Base-by-base conservation (phyloP, 2,329 filamentous ascomycete species). In the Mycosphaerella arachidis region DNA sequence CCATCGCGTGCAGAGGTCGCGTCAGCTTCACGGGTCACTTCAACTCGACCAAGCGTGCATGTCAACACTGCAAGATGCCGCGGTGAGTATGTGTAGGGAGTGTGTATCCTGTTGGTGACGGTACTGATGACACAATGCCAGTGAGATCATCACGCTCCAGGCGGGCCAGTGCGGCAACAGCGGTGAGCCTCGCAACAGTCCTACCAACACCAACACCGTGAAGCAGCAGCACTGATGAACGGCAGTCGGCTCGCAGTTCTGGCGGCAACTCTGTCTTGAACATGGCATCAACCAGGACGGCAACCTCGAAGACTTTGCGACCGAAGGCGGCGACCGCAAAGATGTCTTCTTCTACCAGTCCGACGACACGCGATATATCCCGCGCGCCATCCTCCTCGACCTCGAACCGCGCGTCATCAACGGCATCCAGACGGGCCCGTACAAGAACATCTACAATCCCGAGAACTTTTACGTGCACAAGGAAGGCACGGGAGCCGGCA, bases 311-410 rank as follows among this genome's bases (percentile, higher is more conserved):
- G 92, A 97, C 76, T 97, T 97, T 79, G 94, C 94, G 72, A 97
- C 92, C 53, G 94, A 97, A 76, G 94, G 94, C 72, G 92, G 93
- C 67, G 94, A 99, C 78, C 88, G 94, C 69, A 99, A 99, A 76
- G 94, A 99, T 77, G 94, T 99, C 63, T 97, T 97, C 79, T 97
- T 96, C 84, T 99, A 97, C 80, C 93, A 88, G 74, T 97, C 92
- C 73, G 94, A 99, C 81, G 94, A 99, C 74, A 99, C 94, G 60
- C 86, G 94, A 79, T 99, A 99, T 77, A 97, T 99, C 67, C 94
- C 94, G 10, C 86, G 94, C 73, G 93, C 94, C 52, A 97, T 99
- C 70, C 81, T 99, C 55, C 89, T 99, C 64, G 94, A 99, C 74
- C 81, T 99, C 43, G 94, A 99, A 77, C 94, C 94, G 27, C 85